These are phyloP conservation scores for Diaporthe destruens DNA, from an alignment of 2,329 filamentous ascomycete species.

Conservation along the genomic window DNA sequence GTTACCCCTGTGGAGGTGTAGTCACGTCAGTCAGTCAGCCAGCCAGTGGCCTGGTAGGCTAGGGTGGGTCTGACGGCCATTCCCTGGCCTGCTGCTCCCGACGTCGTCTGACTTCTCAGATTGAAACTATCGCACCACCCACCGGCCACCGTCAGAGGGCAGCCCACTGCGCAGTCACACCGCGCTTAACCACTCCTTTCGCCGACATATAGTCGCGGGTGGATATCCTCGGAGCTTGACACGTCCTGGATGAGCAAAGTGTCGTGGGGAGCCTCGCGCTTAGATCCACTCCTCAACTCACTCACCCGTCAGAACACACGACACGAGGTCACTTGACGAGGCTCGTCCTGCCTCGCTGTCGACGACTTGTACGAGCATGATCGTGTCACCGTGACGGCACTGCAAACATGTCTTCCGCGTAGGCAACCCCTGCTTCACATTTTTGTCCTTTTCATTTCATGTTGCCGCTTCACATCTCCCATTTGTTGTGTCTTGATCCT, in stretches of 20 bases:
- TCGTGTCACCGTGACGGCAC: conserved; percentile 21
- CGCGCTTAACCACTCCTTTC: conserved; percentile 20
- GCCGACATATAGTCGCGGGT: conserved; percentile 18
- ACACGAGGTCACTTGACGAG: conserved; percentile 35
- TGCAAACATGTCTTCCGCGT: conserved; percentile 41
- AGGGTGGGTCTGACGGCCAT: conserved; percentile 24
- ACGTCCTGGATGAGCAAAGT: conserved; percentile 9
- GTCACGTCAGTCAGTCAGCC: background rate
- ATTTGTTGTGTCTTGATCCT: background rate
- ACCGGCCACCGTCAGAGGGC: conserved; percentile 18
- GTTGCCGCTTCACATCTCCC: background rate
- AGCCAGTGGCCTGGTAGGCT: background rate
- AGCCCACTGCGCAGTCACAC: conserved; percentile 15
- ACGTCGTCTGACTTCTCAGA: conserved; percentile 37
- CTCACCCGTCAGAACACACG: conserved; percentile 18
- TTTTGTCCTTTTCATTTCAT: background rate
- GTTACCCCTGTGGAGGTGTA: no score
- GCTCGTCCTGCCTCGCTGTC: conserved; percentile 23
- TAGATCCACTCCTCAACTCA: conserved; percentile 42
- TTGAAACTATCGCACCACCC: conserved; percentile 31
- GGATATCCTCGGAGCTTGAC: conserved; percentile 8
- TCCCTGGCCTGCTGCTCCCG: conserved; percentile 2
- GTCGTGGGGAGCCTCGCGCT: conserved; percentile 33
- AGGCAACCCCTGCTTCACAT: conserved; percentile 21
- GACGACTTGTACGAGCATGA: conserved; percentile 26